Base-by-base conservation (phyloP, 306 rosid species). In the Rosa multiflora region DNA sequence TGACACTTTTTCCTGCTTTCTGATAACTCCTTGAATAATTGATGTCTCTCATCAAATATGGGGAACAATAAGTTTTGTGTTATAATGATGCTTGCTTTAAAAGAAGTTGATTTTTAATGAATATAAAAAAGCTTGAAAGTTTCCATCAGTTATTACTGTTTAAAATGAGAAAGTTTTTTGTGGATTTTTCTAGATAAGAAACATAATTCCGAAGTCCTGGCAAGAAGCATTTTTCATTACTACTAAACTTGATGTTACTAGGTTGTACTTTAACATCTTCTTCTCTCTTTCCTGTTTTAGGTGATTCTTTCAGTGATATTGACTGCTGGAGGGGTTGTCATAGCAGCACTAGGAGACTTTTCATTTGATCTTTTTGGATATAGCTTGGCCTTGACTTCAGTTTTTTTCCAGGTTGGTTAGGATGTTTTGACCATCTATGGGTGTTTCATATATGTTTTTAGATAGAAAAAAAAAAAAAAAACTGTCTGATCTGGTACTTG, bases 281-380 rank as follows among this genome's bases (percentile, higher is more conserved):
- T 14, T 72, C 71, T 68, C 39, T 64, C 11, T 88, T 72, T 86
- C 77, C 59, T 70, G 79, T 71, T 81, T 87, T 85, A 95, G 99
- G 98, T 95, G 80, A 75, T 86, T 81, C 88, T 91, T 82, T 91
- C 99, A 29, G 98, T 93, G 67, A 14, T 90, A 48, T 58, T 91
- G 87, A 95, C 84, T 79, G 99, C 98, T 73, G 91, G 86, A 46
- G 98, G 97, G 74, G 98, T 95, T 80, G 84, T 93, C 63, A 87
- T 95, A 70, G 99, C 99, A 64, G 96, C 96, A 48, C 88, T 93
- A 5, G 96, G 99, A 76, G 97, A 95, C 85, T 92, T 95, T 82
- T 91, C 99, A 40, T 93, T 95, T 84, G 97, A 93, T 82, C 92
- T 91, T 80, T 62, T 90, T 80, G 99, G 99, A 59, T 95, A 91